phyloP scores from a whole-genome alignment of 768 basidiomycete species.

The Naganishia randhawae region DNA sequence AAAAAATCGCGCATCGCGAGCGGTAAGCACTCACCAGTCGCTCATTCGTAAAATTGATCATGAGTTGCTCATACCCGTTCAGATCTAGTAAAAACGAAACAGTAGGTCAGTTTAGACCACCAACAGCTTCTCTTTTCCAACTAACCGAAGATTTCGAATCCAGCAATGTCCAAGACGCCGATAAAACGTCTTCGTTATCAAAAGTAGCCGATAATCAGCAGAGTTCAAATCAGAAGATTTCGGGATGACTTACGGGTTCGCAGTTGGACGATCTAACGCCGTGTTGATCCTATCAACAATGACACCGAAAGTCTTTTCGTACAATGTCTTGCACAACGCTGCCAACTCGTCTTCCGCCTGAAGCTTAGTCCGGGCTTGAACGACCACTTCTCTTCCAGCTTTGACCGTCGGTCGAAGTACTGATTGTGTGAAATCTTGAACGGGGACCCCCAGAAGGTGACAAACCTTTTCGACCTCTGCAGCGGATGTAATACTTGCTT shows the following conservation, averaged over 20 bases:
- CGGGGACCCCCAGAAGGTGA: conserved; percentile 81
- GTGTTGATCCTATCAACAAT: conserved; percentile 93
- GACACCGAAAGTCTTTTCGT: conserved; percentile 92
- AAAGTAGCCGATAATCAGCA: conserved; percentile 40
- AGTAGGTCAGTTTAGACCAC: neutral
- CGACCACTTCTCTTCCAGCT: conserved; percentile 95
- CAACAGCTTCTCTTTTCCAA: neutral
- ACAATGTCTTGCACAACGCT: conserved; percentile 87
- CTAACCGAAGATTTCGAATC: conserved; percentile 78
- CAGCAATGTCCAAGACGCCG: conserved; percentile 97
- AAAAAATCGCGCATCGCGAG: neutral
- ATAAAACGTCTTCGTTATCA: conserved; percentile 61
- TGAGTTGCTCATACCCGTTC: conserved; percentile 93
- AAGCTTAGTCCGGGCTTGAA: conserved; percentile 81
- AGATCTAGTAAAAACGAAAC: conserved; percentile 45
- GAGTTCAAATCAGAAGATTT: conserved; percentile 51
- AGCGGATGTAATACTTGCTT: conserved; percentile 62
- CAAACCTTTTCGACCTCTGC: conserved; percentile 63
- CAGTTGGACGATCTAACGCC: conserved; percentile 80
- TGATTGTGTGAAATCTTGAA: conserved; percentile 80
- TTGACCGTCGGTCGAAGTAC: conserved; percentile 84
- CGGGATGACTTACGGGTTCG: conserved; percentile 58
- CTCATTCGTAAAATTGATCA: conserved; percentile 99
- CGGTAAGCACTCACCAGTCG: conserved; percentile 46
- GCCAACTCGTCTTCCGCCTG: conserved; percentile 91